Evolutionary conservation across 2,329 filamentous ascomycete species (phyloP).

Genomic region (Zarea fungicola): DNA sequence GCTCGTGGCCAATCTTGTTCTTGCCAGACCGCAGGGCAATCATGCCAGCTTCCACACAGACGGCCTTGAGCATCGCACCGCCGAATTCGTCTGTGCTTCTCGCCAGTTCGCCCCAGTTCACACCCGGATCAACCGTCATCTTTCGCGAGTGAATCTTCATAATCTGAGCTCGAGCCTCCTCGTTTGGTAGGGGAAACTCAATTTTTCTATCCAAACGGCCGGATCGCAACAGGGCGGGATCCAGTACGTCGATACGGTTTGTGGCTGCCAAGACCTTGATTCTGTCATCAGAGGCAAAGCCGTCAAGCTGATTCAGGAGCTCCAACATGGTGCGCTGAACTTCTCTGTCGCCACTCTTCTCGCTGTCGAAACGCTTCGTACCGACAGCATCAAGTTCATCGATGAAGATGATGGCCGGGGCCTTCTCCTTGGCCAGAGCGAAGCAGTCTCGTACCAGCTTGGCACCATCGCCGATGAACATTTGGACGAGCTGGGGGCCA

Average conservation of each 20-base stretch:
- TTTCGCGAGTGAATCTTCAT: slow-evolving; percentile 95
- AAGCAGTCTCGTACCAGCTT: slow-evolving; percentile 98
- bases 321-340: slow-evolving; percentile 99
- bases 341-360: slow-evolving; percentile 96
- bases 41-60: slow-evolving; percentile 98
- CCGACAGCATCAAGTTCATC: slow-evolving; percentile 98
- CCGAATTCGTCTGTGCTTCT: slow-evolving; percentile 98
- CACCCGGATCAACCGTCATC: slow-evolving; percentile 89
- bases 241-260: slow-evolving; percentile 89
- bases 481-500: slow-evolving; percentile 94
- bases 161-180: slow-evolving; percentile 95
- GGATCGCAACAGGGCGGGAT: slow-evolving; percentile 84
- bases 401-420: slow-evolving; percentile 98
- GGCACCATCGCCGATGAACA: slow-evolving; percentile 98
- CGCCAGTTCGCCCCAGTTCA: slow-evolving; percentile 95
- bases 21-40: slow-evolving; percentile 92
- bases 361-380: slow-evolving; percentile 97
- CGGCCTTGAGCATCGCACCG: slow-evolving; percentile 94
- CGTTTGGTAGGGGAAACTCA: slow-evolving; percentile 95
- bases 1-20: slow-evolving; percentile 95
- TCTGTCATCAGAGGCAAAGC: slow-evolving; percentile 92
- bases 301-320: slow-evolving; percentile 95
- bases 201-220: slow-evolving; percentile 95
- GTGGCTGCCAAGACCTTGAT: slow-evolving; percentile 96
- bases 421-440: slow-evolving; percentile 96